These are phyloP conservation scores for Glarea lozoyensis DNA, from an alignment of 495 filamentous ascomycete species.

Conservation along the genomic window DNA sequence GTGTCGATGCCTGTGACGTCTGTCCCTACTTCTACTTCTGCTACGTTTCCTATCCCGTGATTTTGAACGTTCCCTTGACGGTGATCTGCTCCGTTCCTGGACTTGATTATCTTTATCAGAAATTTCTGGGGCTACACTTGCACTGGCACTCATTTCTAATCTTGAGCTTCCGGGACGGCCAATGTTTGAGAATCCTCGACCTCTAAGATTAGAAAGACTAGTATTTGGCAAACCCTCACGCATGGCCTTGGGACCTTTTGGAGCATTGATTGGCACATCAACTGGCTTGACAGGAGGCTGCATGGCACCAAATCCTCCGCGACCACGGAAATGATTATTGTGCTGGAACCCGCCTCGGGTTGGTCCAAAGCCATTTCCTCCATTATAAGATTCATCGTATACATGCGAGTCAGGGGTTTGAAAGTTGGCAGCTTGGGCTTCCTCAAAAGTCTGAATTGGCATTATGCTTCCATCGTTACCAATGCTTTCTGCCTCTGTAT, in stretches of 20 bases:
- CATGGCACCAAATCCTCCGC: conserved; percentile 13
- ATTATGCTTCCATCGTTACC: conserved; percentile 4
- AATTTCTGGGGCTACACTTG: conserved; percentile 14
- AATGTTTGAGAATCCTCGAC: conserved; percentile 22
- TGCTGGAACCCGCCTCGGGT: conserved; percentile 5
- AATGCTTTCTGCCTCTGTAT: neutral
- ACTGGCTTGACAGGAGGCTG: conserved; percentile 17
- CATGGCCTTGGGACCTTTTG: conserved; percentile 90
- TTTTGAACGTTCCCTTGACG: conserved; percentile 20
- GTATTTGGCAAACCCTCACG: conserved; percentile 76
- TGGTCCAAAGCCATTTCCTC: conserved; percentile 5
- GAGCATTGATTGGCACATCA: conserved; percentile 56
- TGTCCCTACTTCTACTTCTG: conserved; percentile 35
- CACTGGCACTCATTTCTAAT: conserved; percentile 11
- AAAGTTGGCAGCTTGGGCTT: conserved; percentile 1
- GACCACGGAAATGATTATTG: conserved; percentile 8
- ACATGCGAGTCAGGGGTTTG: neutral
- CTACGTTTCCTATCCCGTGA: conserved; percentile 24
- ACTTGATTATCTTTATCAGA: conserved; percentile 11
- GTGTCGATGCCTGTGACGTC: conserved; percentile 46
- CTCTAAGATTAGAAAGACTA: conserved; percentile 46
- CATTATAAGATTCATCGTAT: conserved; percentile 1
- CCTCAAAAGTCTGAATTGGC: conserved; percentile 21
- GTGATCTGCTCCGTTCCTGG: conserved; percentile 15
- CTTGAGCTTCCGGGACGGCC: conserved; percentile 7